Conservation (phyloP, 2,329 filamentous ascomycete genomes). For the Alternaria triticimaculans region DNA sequence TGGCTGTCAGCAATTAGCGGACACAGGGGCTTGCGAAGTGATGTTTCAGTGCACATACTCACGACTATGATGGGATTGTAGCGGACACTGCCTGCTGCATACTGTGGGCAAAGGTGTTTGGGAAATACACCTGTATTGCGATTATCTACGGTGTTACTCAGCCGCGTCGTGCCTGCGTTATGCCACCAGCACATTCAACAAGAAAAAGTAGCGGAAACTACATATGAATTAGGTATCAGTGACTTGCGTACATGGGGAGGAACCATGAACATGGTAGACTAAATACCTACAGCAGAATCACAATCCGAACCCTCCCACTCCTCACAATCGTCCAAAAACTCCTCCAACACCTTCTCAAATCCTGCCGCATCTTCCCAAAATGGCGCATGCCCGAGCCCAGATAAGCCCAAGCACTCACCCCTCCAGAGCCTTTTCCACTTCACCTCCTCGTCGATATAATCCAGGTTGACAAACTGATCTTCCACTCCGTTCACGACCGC, state of each 20-base stretch:
- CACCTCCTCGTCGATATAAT: slow-evolving; percentile 36
- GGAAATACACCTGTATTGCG: background rate
- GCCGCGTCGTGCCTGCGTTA: background rate
- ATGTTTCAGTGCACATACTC: background rate
- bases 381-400: slow-evolving; percentile 37
- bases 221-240: background rate
- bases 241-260: background rate
- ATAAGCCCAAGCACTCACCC: slow-evolving; percentile 32
- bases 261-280: background rate
- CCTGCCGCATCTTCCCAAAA: slow-evolving; percentile 37
- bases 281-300: background rate
- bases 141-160: background rate
- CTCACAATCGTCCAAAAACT: slow-evolving; percentile 25
- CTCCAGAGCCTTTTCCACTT: slow-evolving; percentile 37
- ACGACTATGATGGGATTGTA: background rate
- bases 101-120: background rate
- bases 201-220: background rate
- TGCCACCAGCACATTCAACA: background rate
- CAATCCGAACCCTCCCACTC: background rate
- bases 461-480: slow-evolving; percentile 42
- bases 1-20: background rate
- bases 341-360: slow-evolving; percentile 23
- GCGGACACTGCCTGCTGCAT: background rate
- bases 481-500: slow-evolving; percentile 40
- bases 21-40: background rate